phyloP scores from a whole-genome alignment of 202 grass and related monocot species.

The Dendrocalamus latiflorus region DNA sequence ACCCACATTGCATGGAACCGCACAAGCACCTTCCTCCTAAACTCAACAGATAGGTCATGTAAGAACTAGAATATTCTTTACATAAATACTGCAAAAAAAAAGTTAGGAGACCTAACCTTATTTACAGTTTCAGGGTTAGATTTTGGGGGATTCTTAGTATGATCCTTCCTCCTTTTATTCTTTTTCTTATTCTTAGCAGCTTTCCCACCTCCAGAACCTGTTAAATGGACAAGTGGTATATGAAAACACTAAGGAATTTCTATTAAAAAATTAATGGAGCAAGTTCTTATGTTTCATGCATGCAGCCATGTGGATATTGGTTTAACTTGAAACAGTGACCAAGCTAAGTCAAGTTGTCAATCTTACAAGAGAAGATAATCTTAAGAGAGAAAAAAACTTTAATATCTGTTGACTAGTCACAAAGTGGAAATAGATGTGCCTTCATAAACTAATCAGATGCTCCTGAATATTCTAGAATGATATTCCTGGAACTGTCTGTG shows the following conservation, averaged over 20 bases:
- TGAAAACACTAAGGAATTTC: background rate
- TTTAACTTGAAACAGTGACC: no score
- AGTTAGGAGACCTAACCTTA: constrained; percentile 28
- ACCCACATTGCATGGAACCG: constrained; percentile 27
- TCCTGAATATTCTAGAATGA: background rate
- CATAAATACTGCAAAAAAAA: background rate
- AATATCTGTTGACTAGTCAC: background rate
- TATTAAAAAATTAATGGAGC: no score
- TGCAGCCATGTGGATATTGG: no score
- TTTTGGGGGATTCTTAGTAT: constrained; percentile 55
- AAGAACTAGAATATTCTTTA: constrained; percentile 15
- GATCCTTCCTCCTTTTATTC: constrained; percentile 87
- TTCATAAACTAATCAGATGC: background rate
- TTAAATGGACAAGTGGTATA: constrained; percentile 30
- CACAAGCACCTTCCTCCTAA: constrained; percentile 50
- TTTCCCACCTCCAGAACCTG: constrained; percentile 72
- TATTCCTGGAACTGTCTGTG: background rate
- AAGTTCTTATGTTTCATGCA: background rate
- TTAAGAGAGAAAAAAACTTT: no score
- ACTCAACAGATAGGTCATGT: constrained; percentile 19
- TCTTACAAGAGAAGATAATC: constrained; percentile 19
- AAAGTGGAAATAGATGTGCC: background rate
- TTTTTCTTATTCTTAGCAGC: constrained; percentile 85
- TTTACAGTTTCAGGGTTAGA: constrained; percentile 35
- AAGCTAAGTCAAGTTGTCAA: background rate